phyloP scores from a whole-genome alignment of 2,329 filamentous ascomycete species.

The Botrytis tulipae region DNA sequence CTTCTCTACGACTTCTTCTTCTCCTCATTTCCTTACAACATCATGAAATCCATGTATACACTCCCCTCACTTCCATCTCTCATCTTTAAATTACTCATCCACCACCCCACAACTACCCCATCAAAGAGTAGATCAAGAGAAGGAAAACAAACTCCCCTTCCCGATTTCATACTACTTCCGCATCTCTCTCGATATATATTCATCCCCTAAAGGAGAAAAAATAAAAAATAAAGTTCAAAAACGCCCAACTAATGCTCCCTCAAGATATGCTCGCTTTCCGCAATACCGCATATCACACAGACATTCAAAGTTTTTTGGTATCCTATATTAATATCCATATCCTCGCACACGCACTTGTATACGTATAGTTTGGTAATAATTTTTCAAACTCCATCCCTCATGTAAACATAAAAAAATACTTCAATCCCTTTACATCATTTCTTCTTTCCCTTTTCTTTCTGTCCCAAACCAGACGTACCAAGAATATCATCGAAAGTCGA shows the following conservation, averaged over 20 bases:
- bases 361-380: neutral
- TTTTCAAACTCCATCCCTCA: slow-evolving; percentile 8
- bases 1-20: neutral
- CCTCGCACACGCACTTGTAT: neutral
- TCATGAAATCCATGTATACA: neutral
- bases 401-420: slow-evolving; percentile 1
- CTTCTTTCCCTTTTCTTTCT: slow-evolving; percentile 35
- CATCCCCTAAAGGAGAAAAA: neutral
- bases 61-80: neutral
- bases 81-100: neutral
- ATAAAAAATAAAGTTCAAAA: neutral
- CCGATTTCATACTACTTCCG: neutral
- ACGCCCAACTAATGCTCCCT: slow-evolving; percentile 1
- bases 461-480: slow-evolving; percentile 43
- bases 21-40: neutral
- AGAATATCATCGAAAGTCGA: slow-evolving; percentile 51
- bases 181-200: neutral
- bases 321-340: neutral
- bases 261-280: neutral
- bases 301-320: slow-evolving; percentile 1
- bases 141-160: neutral
- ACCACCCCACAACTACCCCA: neutral
- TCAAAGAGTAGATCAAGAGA: neutral
- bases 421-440: slow-evolving; percentile 11
- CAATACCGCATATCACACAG: neutral